These are phyloP conservation scores for Neonectria magnoliae DNA, from an alignment of 2,329 filamentous ascomycete genomes.

Conservation along the genomic window DNA sequence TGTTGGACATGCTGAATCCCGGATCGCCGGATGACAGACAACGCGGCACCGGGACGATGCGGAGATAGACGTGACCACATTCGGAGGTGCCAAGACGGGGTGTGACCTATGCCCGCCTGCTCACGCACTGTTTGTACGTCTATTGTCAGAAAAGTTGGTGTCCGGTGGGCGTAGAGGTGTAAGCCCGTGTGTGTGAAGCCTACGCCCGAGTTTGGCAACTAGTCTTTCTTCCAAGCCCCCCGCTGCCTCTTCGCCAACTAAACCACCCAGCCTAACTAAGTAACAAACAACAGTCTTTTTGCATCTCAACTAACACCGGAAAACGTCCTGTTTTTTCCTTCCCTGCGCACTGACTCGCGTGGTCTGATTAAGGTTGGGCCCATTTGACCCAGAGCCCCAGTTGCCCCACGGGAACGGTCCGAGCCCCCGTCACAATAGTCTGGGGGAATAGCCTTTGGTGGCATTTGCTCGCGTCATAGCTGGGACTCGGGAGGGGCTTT, in stretches of 20 bases:
- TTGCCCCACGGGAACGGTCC: conserved; percentile 18
- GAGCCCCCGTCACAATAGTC: not conserved
- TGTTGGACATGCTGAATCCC: not conserved
- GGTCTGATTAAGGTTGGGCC: conserved; percentile 19
- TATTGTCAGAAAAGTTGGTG: not conserved
- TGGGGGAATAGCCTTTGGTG: not conserved
- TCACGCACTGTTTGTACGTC: not conserved
- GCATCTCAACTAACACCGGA: too few relatives aligned
- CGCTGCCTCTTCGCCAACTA: not conserved
- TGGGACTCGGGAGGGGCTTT: conserved; percentile 4
- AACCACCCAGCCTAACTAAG: not conserved
- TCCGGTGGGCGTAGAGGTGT: not conserved
- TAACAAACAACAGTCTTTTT: too few relatives aligned
- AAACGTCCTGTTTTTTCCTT: not conserved
- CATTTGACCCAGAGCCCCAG: not conserved
- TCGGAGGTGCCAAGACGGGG: conserved; percentile 5
- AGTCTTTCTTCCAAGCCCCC: not conserved
- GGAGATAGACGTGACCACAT: conserved; percentile 15
- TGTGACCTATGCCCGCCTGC: not conserved
- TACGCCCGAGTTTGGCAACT: too few relatives aligned
- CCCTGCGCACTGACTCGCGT: conserved; percentile 4
- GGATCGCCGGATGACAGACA: too few relatives aligned
- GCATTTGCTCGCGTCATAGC: conserved; percentile 11
- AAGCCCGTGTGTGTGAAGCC: not conserved
- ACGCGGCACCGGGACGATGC: not conserved